Base-by-base conservation (phyloP, 78 protist genomes). In the Dictyostelium firmibasis region DNA sequence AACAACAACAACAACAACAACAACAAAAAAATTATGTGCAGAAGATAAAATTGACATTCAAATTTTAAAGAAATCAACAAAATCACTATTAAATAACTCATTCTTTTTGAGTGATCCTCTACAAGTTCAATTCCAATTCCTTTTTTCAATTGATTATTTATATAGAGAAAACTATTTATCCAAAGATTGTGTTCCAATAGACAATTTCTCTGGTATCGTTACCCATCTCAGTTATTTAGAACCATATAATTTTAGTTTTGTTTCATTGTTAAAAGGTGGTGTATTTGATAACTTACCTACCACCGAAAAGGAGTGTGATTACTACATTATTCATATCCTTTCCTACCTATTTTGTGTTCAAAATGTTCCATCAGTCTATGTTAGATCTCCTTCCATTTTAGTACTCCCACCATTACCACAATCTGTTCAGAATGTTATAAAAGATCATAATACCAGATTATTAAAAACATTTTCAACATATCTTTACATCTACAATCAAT, bases 221-320 rank as follows among this genome's bases (percentile, higher is more conserved):
- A 76, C 81, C 72, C 88, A 91, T 91, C 89, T 91, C n/a, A 36
- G 60, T 38, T 91, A 84, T 50, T 35, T 91, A n/a, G 89, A 91
- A 16, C 95, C 95, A 36, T 50, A 10, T 87, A 91, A 91, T 35
- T 91, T 91, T 36, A 10, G 41, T 29, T 36, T 91, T 29, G 79
- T 43, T 2, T 20, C 67, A 11, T 53, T 91, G n/a, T 43, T 91
- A 29, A 60, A 64, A 36, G 50, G 31, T 18, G 67, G 76, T n/a
- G 79, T 83, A 14, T 91, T 91, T 82, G 86, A 67, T 69, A 38
- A 81, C 14, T 25, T 81, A 14, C 41, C 62, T 31, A 13, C 67
- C 9, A 81, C 44, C 29, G 43, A 27, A 41, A 70, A 43, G 33
- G 78, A 85, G 1, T 27, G 41, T 44, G 91, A 85, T 57, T 13